Base-by-base conservation (phyloP, 1,284 basidiomycete species). In the Testicularia cyperi region DNA sequence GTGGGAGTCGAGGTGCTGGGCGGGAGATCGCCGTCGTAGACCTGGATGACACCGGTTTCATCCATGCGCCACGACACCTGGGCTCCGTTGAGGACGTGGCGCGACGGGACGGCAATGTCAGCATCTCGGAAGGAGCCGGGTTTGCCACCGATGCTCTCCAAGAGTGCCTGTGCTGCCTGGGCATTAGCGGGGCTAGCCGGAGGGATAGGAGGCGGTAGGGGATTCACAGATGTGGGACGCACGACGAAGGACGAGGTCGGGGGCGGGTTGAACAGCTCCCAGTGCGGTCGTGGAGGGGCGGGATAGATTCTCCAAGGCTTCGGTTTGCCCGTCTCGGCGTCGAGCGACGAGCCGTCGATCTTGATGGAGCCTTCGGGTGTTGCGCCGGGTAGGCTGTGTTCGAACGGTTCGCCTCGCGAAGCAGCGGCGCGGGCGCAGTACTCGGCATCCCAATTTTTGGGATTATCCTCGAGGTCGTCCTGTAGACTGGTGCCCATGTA, bases 401-500 rank as follows among this genome's bases (percentile, higher is more conserved):
- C 20, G 22, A 38, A 8, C 19, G 33, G 21, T 5, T 48, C 44
- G 20, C 40, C 51, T 5, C 19, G 22, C 19, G 31, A 31, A 16
- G 44, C 29, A 23, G 44, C 58, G 16, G 57, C 30, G 33, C 60
- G 49, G 13, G 58, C 64, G 29, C 70, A 74, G 37, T 69, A 58
- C 34, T 76, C 72, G 9, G 74, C 74, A 35, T 76, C 74, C 74
- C 74, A 76, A 27, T 76, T 75, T 54, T 75, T 76, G 1, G 74
- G 74, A 36, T 76, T 75, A 46, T 74, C 74, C 30, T 72, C 66
- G 36, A 67, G 55, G 24, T 49, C 32, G n/a, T 51, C 60, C 43
- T 76, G 74, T n/a, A 69, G 56, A 30, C 62, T 67, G 39, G 49
- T 58, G 19, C 40, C 42, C 70, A 76, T 76, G 58, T 75, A 76